phyloP scores from a whole-genome alignment of 129 eudicot species.

The Kitagawia praeruptora region DNA sequence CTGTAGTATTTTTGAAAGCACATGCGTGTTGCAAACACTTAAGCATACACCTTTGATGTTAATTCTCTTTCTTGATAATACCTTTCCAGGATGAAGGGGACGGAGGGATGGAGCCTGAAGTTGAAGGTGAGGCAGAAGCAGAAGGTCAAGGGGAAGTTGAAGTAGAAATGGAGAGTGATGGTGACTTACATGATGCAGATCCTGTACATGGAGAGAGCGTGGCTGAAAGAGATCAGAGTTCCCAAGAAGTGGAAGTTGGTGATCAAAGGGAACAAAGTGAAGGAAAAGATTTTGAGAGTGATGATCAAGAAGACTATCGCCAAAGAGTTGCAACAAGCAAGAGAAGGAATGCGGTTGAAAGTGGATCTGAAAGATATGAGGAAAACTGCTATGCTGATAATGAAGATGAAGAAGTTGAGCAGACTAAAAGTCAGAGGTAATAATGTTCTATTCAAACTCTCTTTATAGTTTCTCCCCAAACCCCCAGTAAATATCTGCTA shows the following conservation, averaged over 20 bases:
- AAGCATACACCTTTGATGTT: not conserved
- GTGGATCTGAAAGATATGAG: constrained; percentile 87
- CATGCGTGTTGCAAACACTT: not conserved
- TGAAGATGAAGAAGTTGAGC: constrained; percentile 82
- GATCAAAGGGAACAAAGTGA: constrained; percentile 79
- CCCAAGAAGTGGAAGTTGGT: constrained; percentile 69
- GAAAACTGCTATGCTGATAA: constrained; percentile 70
- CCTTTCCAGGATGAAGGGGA: constrained; percentile 73
- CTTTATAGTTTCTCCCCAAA: not conserved
- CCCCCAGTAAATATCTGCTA: not conserved
- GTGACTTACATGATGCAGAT: constrained; percentile 62
- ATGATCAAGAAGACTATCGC: constrained; percentile 60
- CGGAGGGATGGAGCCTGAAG: constrained; percentile 50
- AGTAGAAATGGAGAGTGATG: constrained; percentile 76
- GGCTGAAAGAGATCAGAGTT: constrained; percentile 82
- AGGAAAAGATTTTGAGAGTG: constrained; percentile 69
- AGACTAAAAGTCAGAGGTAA: constrained; percentile 74
- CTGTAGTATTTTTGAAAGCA: not conserved
- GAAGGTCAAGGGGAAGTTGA: constrained; percentile 94
- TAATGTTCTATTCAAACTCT: constrained; percentile 7
- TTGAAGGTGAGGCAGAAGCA: constrained; percentile 53
- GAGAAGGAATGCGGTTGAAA: constrained; percentile 64
- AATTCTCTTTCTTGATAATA: constrained; percentile 6
- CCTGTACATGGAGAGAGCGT: constrained; percentile 74
- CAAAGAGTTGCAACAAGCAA: constrained; percentile 81